These are phyloP conservation scores for Populus trichocarpa DNA, from an alignment of 441 rosid genomes.

Conservation along the genomic window DNA sequence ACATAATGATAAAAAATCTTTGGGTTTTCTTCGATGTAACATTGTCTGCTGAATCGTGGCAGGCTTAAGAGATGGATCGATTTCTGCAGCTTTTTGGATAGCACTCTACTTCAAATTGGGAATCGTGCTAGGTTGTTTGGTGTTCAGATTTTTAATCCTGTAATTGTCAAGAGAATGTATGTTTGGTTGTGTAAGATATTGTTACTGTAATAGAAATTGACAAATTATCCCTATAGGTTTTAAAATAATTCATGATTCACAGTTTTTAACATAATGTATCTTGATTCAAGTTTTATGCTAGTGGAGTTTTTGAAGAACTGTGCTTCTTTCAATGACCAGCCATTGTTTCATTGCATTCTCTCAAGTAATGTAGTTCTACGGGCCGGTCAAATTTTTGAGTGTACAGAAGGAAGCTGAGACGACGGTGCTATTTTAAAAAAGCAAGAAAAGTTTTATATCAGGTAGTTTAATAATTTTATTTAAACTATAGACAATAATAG, in stretches of 20 bases:
- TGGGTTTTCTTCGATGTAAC: background rate
- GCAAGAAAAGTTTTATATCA: too few relatives aligned
- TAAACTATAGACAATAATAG: too few relatives aligned
- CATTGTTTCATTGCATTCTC: background rate
- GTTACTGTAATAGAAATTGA: conserved; percentile 21
- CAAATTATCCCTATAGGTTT: conserved; percentile 26
- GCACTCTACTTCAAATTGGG: background rate
- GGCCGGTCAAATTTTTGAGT: too few relatives aligned
- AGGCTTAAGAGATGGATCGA: conserved; percentile 19
- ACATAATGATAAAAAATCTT: background rate
- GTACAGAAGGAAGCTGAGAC: too few relatives aligned
- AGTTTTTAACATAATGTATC: background rate
- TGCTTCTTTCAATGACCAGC: background rate
- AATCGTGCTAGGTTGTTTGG: background rate
- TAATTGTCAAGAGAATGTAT: background rate
- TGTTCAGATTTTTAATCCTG: conserved; percentile 18
- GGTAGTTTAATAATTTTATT: too few relatives aligned
- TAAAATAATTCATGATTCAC: conserved; percentile 23
- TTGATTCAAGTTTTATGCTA: background rate
- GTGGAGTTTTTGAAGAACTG: background rate
- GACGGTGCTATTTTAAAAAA: too few relatives aligned
- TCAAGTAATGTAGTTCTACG: background rate
- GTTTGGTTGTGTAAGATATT: conserved; percentile 13
- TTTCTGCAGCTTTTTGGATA: background rate
- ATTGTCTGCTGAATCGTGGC: background rate